A percentile compares a stretch with the other conserved stretches of the same genome.
Conservation (phyloP, 2,329 filamentous ascomycete species). For the Coniella vitis region DNA sequence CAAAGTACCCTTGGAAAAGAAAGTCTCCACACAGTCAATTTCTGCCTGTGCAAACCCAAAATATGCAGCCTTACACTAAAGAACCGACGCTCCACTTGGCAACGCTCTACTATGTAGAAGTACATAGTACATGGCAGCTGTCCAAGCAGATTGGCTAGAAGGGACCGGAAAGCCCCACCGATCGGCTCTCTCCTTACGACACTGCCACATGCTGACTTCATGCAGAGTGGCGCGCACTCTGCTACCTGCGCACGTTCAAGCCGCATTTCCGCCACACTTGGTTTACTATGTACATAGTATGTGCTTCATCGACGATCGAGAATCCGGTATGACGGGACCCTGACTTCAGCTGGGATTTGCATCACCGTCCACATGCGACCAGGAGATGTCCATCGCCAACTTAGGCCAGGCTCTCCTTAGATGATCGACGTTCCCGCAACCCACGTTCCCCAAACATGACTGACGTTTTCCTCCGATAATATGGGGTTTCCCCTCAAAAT, state of each 20-base stretch:
- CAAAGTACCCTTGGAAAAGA: too few species aligned
- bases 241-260: not conserved
- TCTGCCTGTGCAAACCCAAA: not conserved
- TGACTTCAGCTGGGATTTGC: not conserved
- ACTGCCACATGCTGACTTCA: slow-evolving; percentile 10
- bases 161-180: not conserved
- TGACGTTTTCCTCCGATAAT: too few species aligned
- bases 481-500: too few species aligned
- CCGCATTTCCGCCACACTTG: slow-evolving; percentile 8
- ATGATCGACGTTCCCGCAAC: too few species aligned
- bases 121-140: too few species aligned
- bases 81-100: too few species aligned
- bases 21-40: slow-evolving; percentile 11
- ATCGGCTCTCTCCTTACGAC: slow-evolving; percentile 2
- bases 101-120: too few species aligned
- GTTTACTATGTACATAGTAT: not conserved
- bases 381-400: slow-evolving; percentile 7
- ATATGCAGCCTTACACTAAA: not conserved
- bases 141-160: too few species aligned
- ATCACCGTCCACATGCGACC: slow-evolving; percentile 1
- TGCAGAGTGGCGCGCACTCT: not conserved
- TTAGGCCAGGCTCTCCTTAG: not conserved
- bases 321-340: not conserved
- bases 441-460: too few species aligned
- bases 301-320: not conserved